Percentiles rank a stretch among this genome's conserved stretches.
Evolutionary conservation across 495 filamentous ascomycete genomes (phyloP).

Genomic region (Daldinia childiae): DNA sequence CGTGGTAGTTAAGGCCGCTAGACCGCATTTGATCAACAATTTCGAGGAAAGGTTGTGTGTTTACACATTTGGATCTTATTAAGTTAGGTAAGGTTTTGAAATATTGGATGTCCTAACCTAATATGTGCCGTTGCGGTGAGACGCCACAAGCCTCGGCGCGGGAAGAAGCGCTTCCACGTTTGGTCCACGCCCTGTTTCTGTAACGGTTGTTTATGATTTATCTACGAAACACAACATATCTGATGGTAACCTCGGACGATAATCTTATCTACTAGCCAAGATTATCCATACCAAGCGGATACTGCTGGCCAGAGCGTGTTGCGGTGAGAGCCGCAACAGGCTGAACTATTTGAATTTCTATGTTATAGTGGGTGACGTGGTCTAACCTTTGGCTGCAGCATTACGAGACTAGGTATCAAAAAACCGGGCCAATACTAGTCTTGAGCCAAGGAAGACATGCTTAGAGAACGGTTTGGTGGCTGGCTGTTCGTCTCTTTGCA

Average conservation of each 20-base stretch:
- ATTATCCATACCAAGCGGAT: conserved; percentile 15
- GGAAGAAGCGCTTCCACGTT: conserved; percentile 19
- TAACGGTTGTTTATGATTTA: background rate
- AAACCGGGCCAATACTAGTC: conserved; percentile 22
- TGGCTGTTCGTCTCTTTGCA: background rate
- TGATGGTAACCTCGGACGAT: conserved; percentile 14
- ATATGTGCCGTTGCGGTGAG: conserved; percentile 23
- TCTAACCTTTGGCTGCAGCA: conserved; percentile 6
- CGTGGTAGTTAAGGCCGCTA: conserved; percentile 8
- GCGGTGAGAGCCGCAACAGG: conserved; percentile 40
- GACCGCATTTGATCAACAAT: conserved; percentile 16
- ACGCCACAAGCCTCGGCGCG: conserved; percentile 16
- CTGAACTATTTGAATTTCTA: conserved; percentile 19
- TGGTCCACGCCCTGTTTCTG: conserved; percentile 2
- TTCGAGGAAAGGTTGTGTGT: conserved; percentile 25
- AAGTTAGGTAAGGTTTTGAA: conserved; percentile 9
- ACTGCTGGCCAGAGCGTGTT: conserved; percentile 33
- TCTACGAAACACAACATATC: background rate
- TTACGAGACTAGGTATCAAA: too few relatives aligned
- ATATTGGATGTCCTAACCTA: conserved; percentile 2
- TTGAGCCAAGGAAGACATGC: background rate
- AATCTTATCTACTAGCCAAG: conserved; percentile 12
- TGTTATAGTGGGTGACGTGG: conserved; percentile 38
- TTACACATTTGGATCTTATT: conserved; percentile 3
- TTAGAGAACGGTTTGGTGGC: background rate